phyloP scores from a whole-genome alignment of 208 protist genomes.

The Leishmania major region DNA sequence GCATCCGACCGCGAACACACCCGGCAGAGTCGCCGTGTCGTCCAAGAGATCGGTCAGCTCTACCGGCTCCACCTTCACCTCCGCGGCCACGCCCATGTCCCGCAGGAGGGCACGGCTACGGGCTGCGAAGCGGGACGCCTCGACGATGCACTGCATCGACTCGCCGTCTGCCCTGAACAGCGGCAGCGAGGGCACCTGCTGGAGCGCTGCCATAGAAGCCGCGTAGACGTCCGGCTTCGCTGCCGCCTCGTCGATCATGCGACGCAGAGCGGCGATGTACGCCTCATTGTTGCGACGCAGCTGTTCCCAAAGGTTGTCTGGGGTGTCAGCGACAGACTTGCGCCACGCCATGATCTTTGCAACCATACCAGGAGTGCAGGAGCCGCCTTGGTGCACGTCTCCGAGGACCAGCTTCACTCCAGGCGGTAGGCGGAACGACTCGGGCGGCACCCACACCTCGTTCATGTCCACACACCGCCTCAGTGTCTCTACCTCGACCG shows the following conservation, averaged over 20 bases:
- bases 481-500: conserved; percentile 48
- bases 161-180: background rate
- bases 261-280: conserved; percentile 62
- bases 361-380: conserved; percentile 95
- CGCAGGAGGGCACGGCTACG: conserved; percentile 52
- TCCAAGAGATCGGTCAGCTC: conserved; percentile 86
- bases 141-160: conserved; percentile 45
- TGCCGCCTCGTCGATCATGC: conserved; percentile 32
- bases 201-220: conserved; percentile 33
- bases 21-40: conserved; percentile 77
- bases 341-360: conserved; percentile 92
- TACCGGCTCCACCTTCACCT: conserved; percentile 88
- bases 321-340: conserved; percentile 40
- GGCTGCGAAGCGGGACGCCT: conserved; percentile 42
- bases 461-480: conserved; percentile 50
- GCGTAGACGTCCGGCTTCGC: conserved; percentile 27
- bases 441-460: conserved; percentile 66
- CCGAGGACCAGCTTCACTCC: conserved; percentile 90
- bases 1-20: conserved; percentile 93
- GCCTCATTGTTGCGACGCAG: conserved; percentile 69
- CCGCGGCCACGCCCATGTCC: conserved; percentile 83
- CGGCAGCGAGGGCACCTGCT: conserved; percentile 9
- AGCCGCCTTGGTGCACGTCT: conserved; percentile 90
- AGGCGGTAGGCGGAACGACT: conserved; percentile 74
- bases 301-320: conserved; percentile 72